Conservation (phyloP, 116 monocot genomes). For the Posidonia oceanica region DNA sequence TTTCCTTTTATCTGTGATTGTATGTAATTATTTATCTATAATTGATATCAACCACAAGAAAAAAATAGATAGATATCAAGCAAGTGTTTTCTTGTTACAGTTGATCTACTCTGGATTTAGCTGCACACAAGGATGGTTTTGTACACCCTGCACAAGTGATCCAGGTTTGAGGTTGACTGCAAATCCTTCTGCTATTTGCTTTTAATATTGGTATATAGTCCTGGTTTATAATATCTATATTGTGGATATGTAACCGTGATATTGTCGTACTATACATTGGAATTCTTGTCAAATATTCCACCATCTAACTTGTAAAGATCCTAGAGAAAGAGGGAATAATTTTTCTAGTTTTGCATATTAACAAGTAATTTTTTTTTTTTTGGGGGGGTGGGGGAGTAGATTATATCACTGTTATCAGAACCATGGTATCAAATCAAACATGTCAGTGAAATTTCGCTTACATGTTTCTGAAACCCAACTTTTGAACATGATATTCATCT, state of each 20-base stretch:
- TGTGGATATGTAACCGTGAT: not conserved
- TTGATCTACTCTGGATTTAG: constrained; percentile 93
- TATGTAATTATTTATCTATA: not conserved
- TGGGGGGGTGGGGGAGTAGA: no score
- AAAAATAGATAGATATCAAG: not conserved
- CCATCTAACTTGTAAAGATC: no score
- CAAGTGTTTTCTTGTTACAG: constrained; percentile 22
- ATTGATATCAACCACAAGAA: not conserved
- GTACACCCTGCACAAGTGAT: constrained; percentile 63
- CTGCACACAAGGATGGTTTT: constrained; percentile 96
- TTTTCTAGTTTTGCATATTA: no score
- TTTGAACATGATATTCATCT: no score
- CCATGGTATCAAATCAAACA: no score
- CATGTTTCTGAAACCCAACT: no score
- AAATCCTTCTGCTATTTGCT: not conserved
- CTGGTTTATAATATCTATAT: not conserved
- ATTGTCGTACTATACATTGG: no score
- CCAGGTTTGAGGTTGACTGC: constrained; percentile 62
- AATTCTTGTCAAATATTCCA: no score
- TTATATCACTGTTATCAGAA: no score
- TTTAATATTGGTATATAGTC: not conserved
- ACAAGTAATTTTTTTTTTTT: no score
- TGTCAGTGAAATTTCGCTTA: no score
- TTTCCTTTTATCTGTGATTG: not conserved
- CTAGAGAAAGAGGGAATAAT: no score